Conservation (phyloP, 805 yeast species). For the Jamesozyma rosinii region DNA sequence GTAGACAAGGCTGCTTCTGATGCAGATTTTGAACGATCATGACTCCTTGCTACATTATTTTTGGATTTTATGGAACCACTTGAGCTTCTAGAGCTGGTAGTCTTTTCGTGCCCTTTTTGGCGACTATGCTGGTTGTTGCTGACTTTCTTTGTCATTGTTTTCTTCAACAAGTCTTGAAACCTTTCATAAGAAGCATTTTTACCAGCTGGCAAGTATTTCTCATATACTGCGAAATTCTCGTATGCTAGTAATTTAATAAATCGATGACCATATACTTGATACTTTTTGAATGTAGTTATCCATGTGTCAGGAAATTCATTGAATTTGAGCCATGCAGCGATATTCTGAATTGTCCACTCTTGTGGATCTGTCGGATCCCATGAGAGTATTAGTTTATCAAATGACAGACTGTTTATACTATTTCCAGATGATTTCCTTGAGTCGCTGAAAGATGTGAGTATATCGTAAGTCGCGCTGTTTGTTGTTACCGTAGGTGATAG, state of each 20-base stretch:
- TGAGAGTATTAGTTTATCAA: slow-evolving; percentile 27
- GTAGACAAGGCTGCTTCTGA: slow-evolving; percentile 24
- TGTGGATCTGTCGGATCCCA: slow-evolving; percentile 48
- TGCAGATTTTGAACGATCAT: slow-evolving; percentile 12
- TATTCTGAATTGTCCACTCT: slow-evolving; percentile 67
- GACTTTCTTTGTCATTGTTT: slow-evolving; percentile 34
- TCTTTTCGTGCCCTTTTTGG: slow-evolving; percentile 15
- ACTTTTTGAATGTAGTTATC: slow-evolving; percentile 52
- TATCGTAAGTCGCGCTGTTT: background rate
- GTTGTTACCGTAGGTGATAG: background rate
- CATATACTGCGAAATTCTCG: slow-evolving; percentile 42
- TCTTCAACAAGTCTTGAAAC: slow-evolving; percentile 46
- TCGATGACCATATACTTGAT: slow-evolving; percentile 50
- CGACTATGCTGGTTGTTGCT: slow-evolving; percentile 17
- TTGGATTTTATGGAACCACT: slow-evolving; percentile 22
- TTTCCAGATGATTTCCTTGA: slow-evolving; percentile 24
- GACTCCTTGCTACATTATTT: slow-evolving; percentile 1
- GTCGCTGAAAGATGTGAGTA: background rate
- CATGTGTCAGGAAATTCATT: slow-evolving; percentile 65
- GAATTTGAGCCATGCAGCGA: slow-evolving; percentile 55
- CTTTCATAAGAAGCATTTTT: slow-evolving; percentile 45
- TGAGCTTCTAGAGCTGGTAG: slow-evolving; percentile 20
- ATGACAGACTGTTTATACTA: slow-evolving; percentile 17
- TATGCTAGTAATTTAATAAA: slow-evolving; percentile 63
- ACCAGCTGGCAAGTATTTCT: slow-evolving; percentile 34